Conservation (phyloP, 352 stramenopile genomes). For the Aphanomyces cochlioides region DNA sequence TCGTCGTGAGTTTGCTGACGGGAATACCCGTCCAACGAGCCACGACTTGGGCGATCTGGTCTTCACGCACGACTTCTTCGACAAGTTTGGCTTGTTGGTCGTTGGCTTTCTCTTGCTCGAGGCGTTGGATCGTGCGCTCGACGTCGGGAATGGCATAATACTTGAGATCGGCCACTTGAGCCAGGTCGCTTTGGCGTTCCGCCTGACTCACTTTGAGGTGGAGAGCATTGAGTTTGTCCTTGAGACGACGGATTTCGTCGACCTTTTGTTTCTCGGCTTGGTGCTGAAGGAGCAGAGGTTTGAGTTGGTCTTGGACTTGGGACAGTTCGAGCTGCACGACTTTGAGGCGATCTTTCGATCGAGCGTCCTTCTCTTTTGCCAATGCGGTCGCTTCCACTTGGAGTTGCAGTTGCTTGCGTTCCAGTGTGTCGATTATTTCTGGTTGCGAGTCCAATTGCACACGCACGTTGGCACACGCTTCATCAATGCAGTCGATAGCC, state of each 20-base stretch:
- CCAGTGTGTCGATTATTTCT: slow-evolving; percentile 95
- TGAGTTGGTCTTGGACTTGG: slow-evolving; percentile 88
- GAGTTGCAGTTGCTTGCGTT: slow-evolving; percentile 92
- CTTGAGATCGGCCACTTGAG: slow-evolving; percentile 93
- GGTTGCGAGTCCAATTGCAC: slow-evolving; percentile 94
- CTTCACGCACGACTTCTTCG: slow-evolving; percentile 79
- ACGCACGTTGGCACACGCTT: slow-evolving; percentile 87
- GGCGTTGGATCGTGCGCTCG: slow-evolving; percentile 76
- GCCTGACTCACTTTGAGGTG: slow-evolving; percentile 93
- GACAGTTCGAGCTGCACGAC: slow-evolving; percentile 90
- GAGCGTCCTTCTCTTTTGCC: slow-evolving; percentile 90
- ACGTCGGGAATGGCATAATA: slow-evolving; percentile 94
- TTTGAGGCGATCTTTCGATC: slow-evolving; percentile 88
- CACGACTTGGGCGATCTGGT: slow-evolving; percentile 89
- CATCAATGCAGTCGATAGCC: slow-evolving; percentile 94
- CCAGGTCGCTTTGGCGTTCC: slow-evolving; percentile 93
- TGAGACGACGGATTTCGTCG: slow-evolving; percentile 90
- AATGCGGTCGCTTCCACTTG: slow-evolving; percentile 94
- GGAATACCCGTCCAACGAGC: slow-evolving; percentile 89
- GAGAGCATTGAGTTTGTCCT: slow-evolving; percentile 90
- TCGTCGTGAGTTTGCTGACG: slow-evolving; percentile 73
- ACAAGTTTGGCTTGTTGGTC: slow-evolving; percentile 59
- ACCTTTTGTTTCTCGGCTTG: slow-evolving; percentile 89
- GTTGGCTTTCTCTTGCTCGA: slow-evolving; percentile 75
- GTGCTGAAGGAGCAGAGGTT: slow-evolving; percentile 87